A percentile compares a stretch with the other conserved stretches of the same genome.
Conservation (phyloP, 208 protist genomes). For the Angomonas deanei region DNA sequence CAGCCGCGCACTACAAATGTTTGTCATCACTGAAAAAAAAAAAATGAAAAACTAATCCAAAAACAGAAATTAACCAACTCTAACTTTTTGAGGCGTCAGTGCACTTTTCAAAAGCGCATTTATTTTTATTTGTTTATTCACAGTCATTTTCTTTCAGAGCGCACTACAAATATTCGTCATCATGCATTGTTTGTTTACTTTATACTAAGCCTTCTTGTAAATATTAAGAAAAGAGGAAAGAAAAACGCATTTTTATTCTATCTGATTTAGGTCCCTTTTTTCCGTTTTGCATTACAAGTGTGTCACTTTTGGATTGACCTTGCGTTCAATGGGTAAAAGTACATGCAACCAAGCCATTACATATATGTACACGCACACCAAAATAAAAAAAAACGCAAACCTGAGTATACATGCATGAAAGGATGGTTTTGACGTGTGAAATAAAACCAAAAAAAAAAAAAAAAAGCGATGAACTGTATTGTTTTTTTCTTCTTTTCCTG, state of each 20-base stretch:
- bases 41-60: not conserved
- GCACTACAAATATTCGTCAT: slow-evolving; percentile 9
- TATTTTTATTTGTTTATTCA: not conserved
- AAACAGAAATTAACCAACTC: not conserved
- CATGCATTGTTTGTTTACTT: not conserved
- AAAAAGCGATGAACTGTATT: slow-evolving; percentile 1
- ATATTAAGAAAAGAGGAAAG: not conserved
- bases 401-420: not conserved
- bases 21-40: slow-evolving; percentile 9
- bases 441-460: slow-evolving; percentile 4
- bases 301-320: too few species aligned
- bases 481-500: not conserved
- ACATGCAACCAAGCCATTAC: not conserved
- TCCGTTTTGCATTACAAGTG: too few species aligned
- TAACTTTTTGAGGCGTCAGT: too few species aligned
- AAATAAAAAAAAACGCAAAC: slow-evolving; percentile 1
- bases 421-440: too few species aligned
- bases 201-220: not conserved
- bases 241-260: not conserved
- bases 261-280: not conserved
- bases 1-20: slow-evolving; percentile 12
- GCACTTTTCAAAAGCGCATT: not conserved
- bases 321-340: not conserved
- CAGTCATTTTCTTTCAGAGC: slow-evolving; percentile 1
- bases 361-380: not conserved